A percentile compares a stretch with the other conserved stretches of the same genome.
These are phyloP conservation scores for Nakataea oryzae DNA, from an alignment of 2,329 filamentous ascomycete species.

Conservation along the genomic window DNA sequence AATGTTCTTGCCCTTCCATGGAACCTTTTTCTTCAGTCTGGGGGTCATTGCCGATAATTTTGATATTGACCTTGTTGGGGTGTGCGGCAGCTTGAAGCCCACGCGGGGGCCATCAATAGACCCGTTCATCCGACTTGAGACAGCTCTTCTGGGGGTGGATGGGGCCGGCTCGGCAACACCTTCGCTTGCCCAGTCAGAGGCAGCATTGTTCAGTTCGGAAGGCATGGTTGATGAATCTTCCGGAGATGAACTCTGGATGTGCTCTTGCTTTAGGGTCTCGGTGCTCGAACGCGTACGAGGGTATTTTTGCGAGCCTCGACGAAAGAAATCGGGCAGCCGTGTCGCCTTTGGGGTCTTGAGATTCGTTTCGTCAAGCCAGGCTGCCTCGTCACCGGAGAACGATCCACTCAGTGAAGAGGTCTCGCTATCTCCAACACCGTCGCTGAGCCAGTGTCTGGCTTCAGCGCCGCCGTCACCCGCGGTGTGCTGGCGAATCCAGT, in stretches of 20 bases:
- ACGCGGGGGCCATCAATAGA: neutral
- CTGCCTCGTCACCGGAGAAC: constrained; percentile 34
- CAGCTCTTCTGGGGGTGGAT: neutral
- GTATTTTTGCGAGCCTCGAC: constrained; percentile 21
- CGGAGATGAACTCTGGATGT: neutral
- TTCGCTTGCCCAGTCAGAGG: constrained; percentile 1
- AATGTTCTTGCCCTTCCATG: constrained; percentile 67
- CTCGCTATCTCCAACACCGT: constrained; percentile 63
- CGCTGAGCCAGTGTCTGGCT: constrained; percentile 73
- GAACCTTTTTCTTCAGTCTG: constrained; percentile 59
- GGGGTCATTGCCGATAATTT: constrained; percentile 35
- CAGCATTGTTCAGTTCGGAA: constrained; percentile 6
- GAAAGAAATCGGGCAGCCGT: constrained; percentile 15
- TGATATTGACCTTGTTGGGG: constrained; percentile 15
- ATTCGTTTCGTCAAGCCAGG: constrained; percentile 38
- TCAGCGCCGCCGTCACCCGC: constrained; percentile 59
- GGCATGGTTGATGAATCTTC: constrained; percentile 17
- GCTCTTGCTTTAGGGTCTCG: constrained; percentile 39
- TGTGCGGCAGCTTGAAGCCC: constrained; percentile 9
- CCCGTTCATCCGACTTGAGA: neutral
- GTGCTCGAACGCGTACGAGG: constrained; percentile 40
- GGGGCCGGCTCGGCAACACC: neutral
- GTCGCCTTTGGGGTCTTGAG: constrained; percentile 35
- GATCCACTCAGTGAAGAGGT: constrained; percentile 65
- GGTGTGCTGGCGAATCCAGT: constrained; percentile 82